Evolutionary conservation across 176 grass and related monocot species (phyloP).

Genomic region (Typha latifolia): DNA sequence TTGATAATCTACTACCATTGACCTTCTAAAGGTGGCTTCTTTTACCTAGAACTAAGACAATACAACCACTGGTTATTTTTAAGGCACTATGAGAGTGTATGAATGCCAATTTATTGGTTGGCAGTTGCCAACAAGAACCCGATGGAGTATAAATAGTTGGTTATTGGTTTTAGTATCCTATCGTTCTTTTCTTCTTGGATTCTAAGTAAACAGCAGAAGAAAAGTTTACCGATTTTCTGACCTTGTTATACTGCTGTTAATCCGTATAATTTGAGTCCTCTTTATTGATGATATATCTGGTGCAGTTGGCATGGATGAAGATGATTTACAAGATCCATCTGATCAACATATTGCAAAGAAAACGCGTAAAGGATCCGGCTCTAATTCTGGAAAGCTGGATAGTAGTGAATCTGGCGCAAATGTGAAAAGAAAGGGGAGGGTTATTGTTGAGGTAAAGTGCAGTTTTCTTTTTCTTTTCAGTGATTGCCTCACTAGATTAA

Average conservation of each 20-base stretch:
- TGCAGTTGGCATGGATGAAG: conserved; percentile 32
- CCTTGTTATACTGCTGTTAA: no score
- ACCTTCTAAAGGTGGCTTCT: no score
- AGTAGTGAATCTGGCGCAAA: conserved; percentile 30
- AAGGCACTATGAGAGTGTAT: not conserved
- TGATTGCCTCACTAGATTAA: not conserved
- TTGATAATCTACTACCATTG: no score
- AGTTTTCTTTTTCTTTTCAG: not conserved
- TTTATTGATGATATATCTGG: not conserved
- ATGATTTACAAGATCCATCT: conserved; percentile 31
- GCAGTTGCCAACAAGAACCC: no score
- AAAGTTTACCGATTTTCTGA: no score
- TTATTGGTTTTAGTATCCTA: no score
- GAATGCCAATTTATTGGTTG: not conserved
- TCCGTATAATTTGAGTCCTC: no score
- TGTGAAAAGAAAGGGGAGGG: conserved; percentile 46
- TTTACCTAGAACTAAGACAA: no score
- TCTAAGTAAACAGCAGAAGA: no score
- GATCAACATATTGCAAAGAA: conserved; percentile 33
- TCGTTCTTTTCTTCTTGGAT: no score
- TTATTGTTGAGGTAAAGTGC: conserved; percentile 63
- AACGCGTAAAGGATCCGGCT: conserved; percentile 25
- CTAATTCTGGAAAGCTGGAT: conserved; percentile 26
- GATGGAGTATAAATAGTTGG: no score
- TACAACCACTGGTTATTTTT: not conserved